These are phyloP conservation scores for Dicorynia guianensis DNA, from an alignment of 306 rosid species.

Conservation along the genomic window DNA sequence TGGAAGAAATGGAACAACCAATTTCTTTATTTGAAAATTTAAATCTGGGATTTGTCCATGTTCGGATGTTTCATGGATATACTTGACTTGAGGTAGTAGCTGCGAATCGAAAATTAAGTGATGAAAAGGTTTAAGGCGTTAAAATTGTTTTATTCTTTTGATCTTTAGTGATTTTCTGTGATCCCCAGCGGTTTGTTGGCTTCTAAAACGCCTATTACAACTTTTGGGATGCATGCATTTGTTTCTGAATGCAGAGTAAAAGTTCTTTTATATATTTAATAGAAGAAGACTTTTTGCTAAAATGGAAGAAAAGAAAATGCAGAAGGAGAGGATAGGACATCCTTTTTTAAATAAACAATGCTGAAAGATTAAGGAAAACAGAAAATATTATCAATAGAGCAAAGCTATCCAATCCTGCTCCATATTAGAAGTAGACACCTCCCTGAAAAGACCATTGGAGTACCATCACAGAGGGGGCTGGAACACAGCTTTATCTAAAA, in stretches of 20 bases:
- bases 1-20: neutral
- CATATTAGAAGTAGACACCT: neutral
- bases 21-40: constrained; percentile 15
- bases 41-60: constrained; percentile 3
- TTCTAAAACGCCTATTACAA: neutral
- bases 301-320: neutral
- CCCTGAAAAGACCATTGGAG: neutral
- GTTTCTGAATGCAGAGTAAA: neutral
- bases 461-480: no score
- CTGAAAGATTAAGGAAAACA: neutral
- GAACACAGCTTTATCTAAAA: no score
- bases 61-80: constrained; percentile 28
- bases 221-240: constrained; percentile 26
- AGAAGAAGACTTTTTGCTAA: constrained; percentile 9
- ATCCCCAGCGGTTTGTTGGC: constrained; percentile 7
- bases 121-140: neutral
- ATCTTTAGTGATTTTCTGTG: neutral
- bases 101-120: constrained; percentile 26
- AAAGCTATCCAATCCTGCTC: neutral
- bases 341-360: neutral
- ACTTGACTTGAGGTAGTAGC: constrained; percentile 21
- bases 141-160: neutral
- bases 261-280: neutral
- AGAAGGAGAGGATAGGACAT: neutral
- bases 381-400: neutral